Evolutionary conservation across 805 yeast genomes (phyloP).

Genomic region (Wickerhamiella vanderwaltii): DNA sequence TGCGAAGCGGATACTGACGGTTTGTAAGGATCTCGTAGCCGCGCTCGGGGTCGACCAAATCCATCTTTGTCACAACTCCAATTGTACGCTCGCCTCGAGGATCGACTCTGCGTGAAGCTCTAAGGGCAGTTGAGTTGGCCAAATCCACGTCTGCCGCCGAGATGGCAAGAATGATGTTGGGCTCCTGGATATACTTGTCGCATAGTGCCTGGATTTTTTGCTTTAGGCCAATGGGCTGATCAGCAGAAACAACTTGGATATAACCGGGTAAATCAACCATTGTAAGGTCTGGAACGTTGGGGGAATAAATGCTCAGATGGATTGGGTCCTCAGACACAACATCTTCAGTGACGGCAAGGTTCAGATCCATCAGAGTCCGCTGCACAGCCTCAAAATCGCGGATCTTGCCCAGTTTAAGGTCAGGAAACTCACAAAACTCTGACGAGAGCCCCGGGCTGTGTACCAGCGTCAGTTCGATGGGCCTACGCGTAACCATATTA

Average conservation of each 20-base stretch:
- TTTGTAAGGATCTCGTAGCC: conserved; percentile 63
- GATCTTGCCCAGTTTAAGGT: conserved; percentile 64
- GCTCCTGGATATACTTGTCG: conserved; percentile 73
- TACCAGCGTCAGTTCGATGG: conserved; percentile 85
- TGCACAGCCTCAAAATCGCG: conserved; percentile 86
- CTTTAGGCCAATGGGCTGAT: conserved; percentile 80
- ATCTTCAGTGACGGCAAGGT: conserved; percentile 83
- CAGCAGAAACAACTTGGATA: conserved; percentile 92
- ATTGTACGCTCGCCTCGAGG: conserved; percentile 92
- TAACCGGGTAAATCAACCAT: conserved; percentile 95
- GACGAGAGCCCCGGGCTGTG: conserved; percentile 74
- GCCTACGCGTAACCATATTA: conserved; percentile 97
- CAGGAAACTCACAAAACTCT: conserved; percentile 89
- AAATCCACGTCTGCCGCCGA: conserved; percentile 97
- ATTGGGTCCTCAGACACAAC: conserved; percentile 91
- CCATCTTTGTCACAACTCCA: conserved; percentile 91
- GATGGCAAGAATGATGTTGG: conserved; percentile 89
- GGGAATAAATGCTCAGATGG: conserved; percentile 80
- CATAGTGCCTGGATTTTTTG: conserved; percentile 68
- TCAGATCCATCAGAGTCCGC: conserved; percentile 71
- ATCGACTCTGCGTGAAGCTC: conserved; percentile 81
- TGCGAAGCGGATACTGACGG: conserved; percentile 72
- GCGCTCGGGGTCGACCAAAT: conserved; percentile 63
- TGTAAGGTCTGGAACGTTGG: conserved; percentile 82
- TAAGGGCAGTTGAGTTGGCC: conserved; percentile 87